phyloP scores from a whole-genome alignment of 1,284 basidiomycete genomes.

The Sphaerobolus stellatus region DNA sequence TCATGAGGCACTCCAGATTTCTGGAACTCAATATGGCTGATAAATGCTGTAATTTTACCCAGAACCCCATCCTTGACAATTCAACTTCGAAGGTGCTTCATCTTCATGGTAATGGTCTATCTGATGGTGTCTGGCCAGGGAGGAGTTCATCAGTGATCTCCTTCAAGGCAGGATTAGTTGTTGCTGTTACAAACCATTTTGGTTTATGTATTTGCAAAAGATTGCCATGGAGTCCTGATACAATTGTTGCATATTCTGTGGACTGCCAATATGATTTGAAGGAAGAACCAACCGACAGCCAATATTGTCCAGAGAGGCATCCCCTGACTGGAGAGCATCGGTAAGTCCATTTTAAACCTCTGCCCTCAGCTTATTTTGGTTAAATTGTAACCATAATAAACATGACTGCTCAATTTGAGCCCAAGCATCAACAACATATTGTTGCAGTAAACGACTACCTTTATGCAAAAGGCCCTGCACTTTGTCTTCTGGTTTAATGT shows the following conservation, averaged over 20 bases:
- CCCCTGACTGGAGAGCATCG: constrained; percentile 32
- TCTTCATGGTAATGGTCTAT: constrained; percentile 46
- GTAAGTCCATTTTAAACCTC: constrained; percentile 36
- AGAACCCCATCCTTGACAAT: constrained; percentile 30
- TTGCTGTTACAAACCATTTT: constrained; percentile 49
- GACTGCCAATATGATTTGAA: constrained; percentile 40
- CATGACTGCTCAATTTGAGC: constrained; percentile 27
- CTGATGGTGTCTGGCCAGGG: constrained; percentile 38
- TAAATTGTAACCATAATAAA: constrained; percentile 24
- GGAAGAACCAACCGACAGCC: constrained; percentile 40
- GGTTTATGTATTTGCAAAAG: constrained; percentile 32
- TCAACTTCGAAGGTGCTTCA: constrained; percentile 35
- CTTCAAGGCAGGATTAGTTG: constrained; percentile 45
- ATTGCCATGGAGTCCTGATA: constrained; percentile 48
- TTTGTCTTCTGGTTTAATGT: constrained; percentile 25
- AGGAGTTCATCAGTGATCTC: constrained; percentile 43
- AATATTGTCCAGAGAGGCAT: constrained; percentile 29
- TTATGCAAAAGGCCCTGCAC: constrained; percentile 34
- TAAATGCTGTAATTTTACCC: constrained; percentile 33
- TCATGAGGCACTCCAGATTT: constrained; percentile 49
- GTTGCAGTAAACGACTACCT: constrained; percentile 40
- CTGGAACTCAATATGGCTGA: constrained; percentile 52
- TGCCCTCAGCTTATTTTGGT: constrained; percentile 41
- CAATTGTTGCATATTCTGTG: constrained; percentile 39
- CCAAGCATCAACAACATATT: constrained; percentile 37